Evolutionary conservation across 164 flowering plant species (phyloP), one percentile per base, ranked within the genome.

Genomic region (Dillenia turbinata): DNA sequence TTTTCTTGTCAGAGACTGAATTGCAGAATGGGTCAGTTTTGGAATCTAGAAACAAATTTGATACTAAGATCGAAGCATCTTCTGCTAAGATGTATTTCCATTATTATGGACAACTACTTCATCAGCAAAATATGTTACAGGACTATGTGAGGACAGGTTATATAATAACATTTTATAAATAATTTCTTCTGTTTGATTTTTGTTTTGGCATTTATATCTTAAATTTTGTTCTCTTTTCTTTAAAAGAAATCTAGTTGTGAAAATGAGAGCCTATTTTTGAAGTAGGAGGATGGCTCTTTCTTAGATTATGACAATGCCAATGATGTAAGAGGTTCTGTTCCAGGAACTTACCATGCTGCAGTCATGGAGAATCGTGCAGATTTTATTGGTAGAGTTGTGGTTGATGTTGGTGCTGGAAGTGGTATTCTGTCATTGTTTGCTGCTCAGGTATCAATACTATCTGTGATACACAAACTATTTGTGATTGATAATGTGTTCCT

Each of bases 401-500:
- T 95, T 77, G 99, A 95, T 79, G 99, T 95, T 65, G 99, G 97
- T 69, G 99, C 99, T 79, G 99, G 99, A 69, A 95, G 99, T 80
- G 99, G 99, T 52, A 95, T 95, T 68, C 81, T 95, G 78, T 95
- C 99, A 43, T 75, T 95, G 61, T 95, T 95, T 84, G 99, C 97
- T 61, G 99, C 97, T 62, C 99, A 95, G 97, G 99, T 90, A 44
- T 9, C 17, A 55, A 59, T 5, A 15, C 61, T 52, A 14, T 59
- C 17, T 51, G 11, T 52, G 54, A 52, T 44, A 46, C 43, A 44
- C 11, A 33, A 33, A 33, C 40, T 33, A 33, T 33, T 33, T 33
- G 40, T 33, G 40, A 33, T 33, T 4, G 40, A 33, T 33, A 33
- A 33, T 33, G 40, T 33, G 40, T 33, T 33, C 40, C 40, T 33